These are phyloP conservation scores for Heritiera littoralis DNA, from an alignment of 345 rosid species.

Conservation along the genomic window DNA sequence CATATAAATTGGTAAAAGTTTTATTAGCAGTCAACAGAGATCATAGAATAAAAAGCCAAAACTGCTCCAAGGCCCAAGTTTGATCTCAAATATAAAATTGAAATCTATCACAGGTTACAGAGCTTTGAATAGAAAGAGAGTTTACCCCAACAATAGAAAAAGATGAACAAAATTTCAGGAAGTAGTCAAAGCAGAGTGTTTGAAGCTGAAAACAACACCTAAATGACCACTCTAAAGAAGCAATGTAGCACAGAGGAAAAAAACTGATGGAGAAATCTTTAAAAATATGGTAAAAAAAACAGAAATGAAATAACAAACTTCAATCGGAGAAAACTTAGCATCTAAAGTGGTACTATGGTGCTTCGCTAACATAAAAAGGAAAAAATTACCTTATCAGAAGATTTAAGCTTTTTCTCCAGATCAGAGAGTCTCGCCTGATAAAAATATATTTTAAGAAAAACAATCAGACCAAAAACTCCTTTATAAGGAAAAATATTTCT, in stretches of 20 bases:
- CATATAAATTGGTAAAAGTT: background rate
- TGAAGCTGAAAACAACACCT: background rate
- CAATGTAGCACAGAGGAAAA: background rate
- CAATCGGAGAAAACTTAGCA: background rate
- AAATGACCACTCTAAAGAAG: background rate
- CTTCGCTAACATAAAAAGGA: background rate
- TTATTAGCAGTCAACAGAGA: background rate
- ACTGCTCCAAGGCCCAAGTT: background rate
- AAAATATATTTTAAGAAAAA: conserved; percentile 18
- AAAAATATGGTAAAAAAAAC: background rate
- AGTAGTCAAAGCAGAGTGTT: background rate
- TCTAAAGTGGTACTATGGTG: background rate
- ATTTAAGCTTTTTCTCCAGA: conserved; percentile 60
- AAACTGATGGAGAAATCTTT: background rate
- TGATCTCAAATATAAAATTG: background rate
- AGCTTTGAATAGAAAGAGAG: no score
- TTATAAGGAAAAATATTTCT: background rate
- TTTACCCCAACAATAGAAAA: background rate
- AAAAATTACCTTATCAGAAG: conserved; percentile 65
- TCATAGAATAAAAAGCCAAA: background rate
- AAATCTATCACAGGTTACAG: background rate
- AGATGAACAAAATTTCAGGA: background rate
- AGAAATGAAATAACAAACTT: background rate
- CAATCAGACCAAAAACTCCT: conserved; percentile 22
- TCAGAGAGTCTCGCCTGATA: conserved; percentile 74